Evolutionary conservation across 495 filamentous ascomycete species (phyloP).

Genomic region (Podospora pseudopauciseta): DNA sequence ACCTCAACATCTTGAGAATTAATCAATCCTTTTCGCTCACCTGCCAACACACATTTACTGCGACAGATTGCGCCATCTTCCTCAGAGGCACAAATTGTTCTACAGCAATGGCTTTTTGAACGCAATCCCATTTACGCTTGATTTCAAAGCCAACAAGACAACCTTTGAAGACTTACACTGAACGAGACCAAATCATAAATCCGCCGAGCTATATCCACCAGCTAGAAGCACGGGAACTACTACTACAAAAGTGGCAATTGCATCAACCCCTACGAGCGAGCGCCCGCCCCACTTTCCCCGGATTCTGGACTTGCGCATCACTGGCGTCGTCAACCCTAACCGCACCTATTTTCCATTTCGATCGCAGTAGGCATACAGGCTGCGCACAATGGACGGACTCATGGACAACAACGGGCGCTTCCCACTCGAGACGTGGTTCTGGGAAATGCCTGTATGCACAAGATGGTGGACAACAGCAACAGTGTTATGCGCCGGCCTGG

Average conservation of each 20-base stretch:
- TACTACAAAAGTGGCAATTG: background rate
- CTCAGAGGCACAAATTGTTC: background rate
- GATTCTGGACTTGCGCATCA: background rate
- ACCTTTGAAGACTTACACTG: background rate
- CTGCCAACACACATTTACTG: background rate
- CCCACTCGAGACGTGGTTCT: conserved; percentile 94
- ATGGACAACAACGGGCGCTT: conserved; percentile 66
- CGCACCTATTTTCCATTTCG: background rate
- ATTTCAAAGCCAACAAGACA: background rate
- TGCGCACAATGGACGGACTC: conserved; percentile 60
- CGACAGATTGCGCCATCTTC: background rate
- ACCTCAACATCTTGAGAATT: conserved; percentile 23
- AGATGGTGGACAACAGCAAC: conserved; percentile 95
- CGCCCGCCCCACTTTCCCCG: background rate
- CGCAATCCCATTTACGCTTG: background rate
- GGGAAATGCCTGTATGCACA: conserved; percentile 94
- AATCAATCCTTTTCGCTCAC: background rate
- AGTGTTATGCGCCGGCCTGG: conserved; percentile 79
- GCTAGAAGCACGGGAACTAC: background rate
- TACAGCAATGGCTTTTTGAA: background rate
- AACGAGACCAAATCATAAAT: background rate
- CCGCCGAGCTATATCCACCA: background rate
- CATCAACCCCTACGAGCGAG: background rate
- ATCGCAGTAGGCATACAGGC: background rate
- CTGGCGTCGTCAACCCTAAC: background rate